Conservation (phyloP, 768 basidiomycete genomes). For the Termitomyces sp. region DNA sequence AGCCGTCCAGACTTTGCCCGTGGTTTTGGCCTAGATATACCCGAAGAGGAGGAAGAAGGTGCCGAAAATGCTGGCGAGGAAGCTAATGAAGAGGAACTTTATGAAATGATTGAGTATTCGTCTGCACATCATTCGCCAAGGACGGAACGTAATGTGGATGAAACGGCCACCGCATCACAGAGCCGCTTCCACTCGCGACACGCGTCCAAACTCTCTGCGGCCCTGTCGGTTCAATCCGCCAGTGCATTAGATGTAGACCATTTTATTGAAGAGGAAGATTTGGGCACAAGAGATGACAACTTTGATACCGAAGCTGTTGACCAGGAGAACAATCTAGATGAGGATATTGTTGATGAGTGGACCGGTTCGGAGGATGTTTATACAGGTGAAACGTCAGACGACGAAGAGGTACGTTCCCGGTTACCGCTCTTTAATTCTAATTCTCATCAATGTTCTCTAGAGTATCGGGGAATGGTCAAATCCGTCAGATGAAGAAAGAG, state of each 20-base stretch:
- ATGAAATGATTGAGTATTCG: constrained; percentile 24
- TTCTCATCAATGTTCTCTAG: constrained; percentile 31
- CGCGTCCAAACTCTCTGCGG: constrained; percentile 61
- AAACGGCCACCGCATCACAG: constrained; percentile 41
- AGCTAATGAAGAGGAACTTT: constrained; percentile 28
- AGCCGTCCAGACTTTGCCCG: constrained; percentile 70
- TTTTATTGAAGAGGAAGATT: constrained; percentile 20
- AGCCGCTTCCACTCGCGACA: constrained; percentile 66
- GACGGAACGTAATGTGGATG: constrained; percentile 26
- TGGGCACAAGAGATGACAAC: constrained; percentile 1
- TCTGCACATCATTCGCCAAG: constrained; percentile 24
- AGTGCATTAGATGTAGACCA: constrained; percentile 44
- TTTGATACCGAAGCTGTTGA: constrained; percentile 7
- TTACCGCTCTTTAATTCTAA: constrained; percentile 3
- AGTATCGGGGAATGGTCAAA: constrained; percentile 90
- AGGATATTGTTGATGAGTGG: constrained; percentile 64
- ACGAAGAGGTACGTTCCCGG: constrained; percentile 53
- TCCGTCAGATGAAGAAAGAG: constrained; percentile 86
- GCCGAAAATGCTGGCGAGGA: constrained; percentile 28
- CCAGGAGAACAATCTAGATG: constrained; percentile 24
- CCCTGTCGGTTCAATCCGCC: constrained; percentile 62
- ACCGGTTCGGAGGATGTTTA: constrained; percentile 77
- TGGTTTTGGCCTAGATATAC: constrained; percentile 79
- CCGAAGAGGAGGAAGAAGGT: constrained; percentile 68
- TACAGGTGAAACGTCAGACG: constrained; percentile 50